A percentile compares a stretch with the other conserved stretches of the same genome.
Conservation (phyloP, 2,329 filamentous ascomycete species). For the Phyllachora maydis region DNA sequence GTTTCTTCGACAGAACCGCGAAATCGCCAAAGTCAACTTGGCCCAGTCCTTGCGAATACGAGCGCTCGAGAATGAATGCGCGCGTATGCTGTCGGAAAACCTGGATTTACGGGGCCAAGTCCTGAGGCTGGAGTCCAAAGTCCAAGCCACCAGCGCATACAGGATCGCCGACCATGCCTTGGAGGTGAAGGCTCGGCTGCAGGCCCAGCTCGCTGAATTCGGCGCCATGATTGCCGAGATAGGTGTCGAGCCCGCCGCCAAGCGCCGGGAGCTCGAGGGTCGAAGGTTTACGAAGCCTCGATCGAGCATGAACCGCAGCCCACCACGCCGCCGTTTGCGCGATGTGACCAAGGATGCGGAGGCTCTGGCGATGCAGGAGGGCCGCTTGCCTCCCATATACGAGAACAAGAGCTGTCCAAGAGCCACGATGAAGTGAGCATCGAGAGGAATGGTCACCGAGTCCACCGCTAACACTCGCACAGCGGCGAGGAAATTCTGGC, state of each 20-base stretch:
- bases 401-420: conserved; percentile 51
- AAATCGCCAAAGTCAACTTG: conserved; percentile 63
- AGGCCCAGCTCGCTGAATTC: conserved; percentile 53
- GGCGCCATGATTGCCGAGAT: conserved; percentile 43
- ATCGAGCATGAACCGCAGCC: conserved; percentile 25
- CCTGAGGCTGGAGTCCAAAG: conserved; percentile 44
- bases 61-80: conserved; percentile 54
- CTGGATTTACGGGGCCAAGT: conserved; percentile 51
- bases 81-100: conserved; percentile 60
- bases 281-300: conserved; percentile 19
- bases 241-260: conserved; percentile 21
- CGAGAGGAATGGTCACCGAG: too few relatives aligned
- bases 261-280: conserved; percentile 17
- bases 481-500: conserved; percentile 43
- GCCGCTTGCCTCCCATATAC: conserved; percentile 42
- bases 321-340: conserved; percentile 31
- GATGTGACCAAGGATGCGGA: conserved; percentile 34
- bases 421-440: conserved; percentile 42
- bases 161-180: conserved; percentile 44
- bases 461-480: too few relatives aligned
- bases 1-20: conserved; percentile 66
- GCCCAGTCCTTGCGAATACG: conserved; percentile 59
- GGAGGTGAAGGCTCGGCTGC: conserved; percentile 49
- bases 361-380: conserved; percentile 24
- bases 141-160: conserved; percentile 37